Conservation (phyloP, 176 grass and related monocot genomes). For the Urochloa ruziziensis region DNA sequence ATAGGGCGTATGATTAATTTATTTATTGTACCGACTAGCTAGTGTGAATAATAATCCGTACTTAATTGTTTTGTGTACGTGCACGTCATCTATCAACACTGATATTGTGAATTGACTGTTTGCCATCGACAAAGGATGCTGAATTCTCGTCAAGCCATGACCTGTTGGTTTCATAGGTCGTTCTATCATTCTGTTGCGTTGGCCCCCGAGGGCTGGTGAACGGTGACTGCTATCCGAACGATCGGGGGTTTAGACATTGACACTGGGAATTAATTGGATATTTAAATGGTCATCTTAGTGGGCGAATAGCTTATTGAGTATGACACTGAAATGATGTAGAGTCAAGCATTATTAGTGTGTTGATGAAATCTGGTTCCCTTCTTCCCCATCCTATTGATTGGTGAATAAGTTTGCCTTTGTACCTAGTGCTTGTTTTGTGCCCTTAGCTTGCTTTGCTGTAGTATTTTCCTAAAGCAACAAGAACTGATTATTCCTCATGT, state of each 20-base stretch:
- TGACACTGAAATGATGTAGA: constrained; percentile 20
- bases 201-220: not conserved
- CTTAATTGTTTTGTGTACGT: not conserved
- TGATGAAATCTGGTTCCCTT: constrained; percentile 26
- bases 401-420: not conserved
- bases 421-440: not conserved
- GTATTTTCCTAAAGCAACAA: not conserved
- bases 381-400: not conserved
- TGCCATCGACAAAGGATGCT: not conserved
- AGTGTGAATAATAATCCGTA: not conserved
- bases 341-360: constrained; percentile 26
- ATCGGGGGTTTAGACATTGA: not conserved
- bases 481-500: not conserved
- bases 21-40: not conserved
- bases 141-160: not conserved
- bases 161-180: not conserved
- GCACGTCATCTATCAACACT: not conserved
- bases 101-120: not conserved
- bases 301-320: constrained; percentile 21
- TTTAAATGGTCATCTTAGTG: constrained; percentile 31
- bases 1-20: too few relatives aligned
- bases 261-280: not conserved
- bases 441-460: not conserved
- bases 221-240: not conserved
- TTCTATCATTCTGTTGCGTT: constrained; percentile 1